Evolutionary conservation across 208 protist species (phyloP).

Genomic region (Leishmania braziliensis): DNA sequence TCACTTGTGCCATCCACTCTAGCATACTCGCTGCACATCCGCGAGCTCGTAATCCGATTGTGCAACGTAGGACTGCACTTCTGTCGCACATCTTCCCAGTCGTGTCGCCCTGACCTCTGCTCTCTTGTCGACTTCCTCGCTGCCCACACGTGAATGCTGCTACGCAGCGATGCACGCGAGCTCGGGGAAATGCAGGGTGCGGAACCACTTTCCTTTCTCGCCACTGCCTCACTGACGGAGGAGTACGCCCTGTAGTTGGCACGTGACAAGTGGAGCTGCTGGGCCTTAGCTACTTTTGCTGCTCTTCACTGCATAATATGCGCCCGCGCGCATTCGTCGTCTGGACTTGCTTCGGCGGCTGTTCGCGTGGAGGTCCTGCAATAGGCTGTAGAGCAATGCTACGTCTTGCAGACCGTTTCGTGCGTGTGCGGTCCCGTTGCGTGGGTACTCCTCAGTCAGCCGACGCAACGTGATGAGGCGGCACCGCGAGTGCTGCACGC

Average conservation of each 20-base stretch:
- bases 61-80: constrained; percentile 11
- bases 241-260: constrained; percentile 10
- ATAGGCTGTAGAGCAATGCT: constrained; percentile 14
- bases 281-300: constrained; percentile 4
- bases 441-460: constrained; percentile 9
- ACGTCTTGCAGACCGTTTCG: constrained; percentile 29
- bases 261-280: constrained; percentile 26
- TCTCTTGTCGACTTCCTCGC: constrained; percentile 21
- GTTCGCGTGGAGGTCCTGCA: constrained; percentile 6
- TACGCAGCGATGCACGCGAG: background rate
- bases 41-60: background rate
- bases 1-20: background rate
- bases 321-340: background rate
- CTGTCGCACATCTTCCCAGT: constrained; percentile 14
- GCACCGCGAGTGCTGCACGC: constrained; percentile 10
- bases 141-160: constrained; percentile 7
- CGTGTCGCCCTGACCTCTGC: constrained; percentile 29
- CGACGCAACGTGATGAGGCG: constrained; percentile 10
- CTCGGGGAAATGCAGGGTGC: background rate
- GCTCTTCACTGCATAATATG: constrained; percentile 7
- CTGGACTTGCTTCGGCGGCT: background rate
- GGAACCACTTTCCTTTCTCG: constrained; percentile 4
- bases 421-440: constrained; percentile 17
- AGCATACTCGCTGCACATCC: background rate
- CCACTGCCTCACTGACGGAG: constrained; percentile 8